Evolutionary conservation across 306 rosid genomes (phyloP), one percentile per base, ranked within the genome.

Genomic region (Trifolium subterraneum): DNA sequence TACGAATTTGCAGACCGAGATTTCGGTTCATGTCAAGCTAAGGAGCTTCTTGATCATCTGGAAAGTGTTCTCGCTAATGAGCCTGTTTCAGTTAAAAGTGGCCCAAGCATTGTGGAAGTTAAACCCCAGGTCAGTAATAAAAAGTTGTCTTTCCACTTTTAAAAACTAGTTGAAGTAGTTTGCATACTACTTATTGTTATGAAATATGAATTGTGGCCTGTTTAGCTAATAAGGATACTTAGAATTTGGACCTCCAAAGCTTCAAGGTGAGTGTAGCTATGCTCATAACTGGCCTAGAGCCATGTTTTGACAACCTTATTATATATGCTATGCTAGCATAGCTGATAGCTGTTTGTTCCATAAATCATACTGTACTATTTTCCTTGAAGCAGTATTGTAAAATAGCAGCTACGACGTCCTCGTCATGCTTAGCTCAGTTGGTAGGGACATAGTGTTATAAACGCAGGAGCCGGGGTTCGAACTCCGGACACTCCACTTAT

Each of bases 1-100:
- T 90, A 92, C 41, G 84, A 87, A 78, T 85, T 72, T 62, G 96
- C 97, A 8, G 96, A 92, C 80, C 90, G 90, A 4, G 96, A 92
- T 77, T 92, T 92, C 11, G 97, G 96, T 45, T 90, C 91, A 31
- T 92, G 96, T 78, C 97, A 90, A 70, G 97, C 96, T 14, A 92
- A 92, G 90, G 97, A 92, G 84, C 96, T 92, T 68, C 80, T 92
- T 16, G 90, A 92, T 79, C 97, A 92, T 82, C 84, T 92, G 51
- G 97, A 92, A 84, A 88, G 97, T 85, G 97, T 92, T 82, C 96
- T 92, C 31, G 69, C 96, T 35, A 92, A 92, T 72, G 97, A 92
- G 89, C 97, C 97, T 27, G 97, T 92, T 74, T 85, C 96, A 61
- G 97, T 92, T 82, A 92, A 90, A 83, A 92, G 97, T 68, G 83